Evolutionary conservation across 306 rosid genomes (phyloP), one percentile per base, ranked within the genome.

Genomic region (Lathyrus oleraceus): DNA sequence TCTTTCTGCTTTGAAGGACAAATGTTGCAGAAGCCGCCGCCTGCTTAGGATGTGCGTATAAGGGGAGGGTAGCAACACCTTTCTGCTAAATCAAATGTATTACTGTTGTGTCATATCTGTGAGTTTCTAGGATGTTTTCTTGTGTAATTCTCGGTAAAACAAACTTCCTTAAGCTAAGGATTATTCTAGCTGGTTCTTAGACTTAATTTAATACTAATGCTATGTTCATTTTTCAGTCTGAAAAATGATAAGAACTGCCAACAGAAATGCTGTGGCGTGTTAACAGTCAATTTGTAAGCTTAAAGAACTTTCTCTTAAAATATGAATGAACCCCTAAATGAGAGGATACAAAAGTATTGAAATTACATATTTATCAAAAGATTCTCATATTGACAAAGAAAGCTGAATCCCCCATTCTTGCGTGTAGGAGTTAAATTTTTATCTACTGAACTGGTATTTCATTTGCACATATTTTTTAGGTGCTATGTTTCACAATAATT

Each of bases 51-150:
- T 78, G 7, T 27, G 65, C 48, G 40, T 54, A 32, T 15, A 61
- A 51, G 53, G 53, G 30, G 27, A 48, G 57, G 3, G 43, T 15
- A 28, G 17, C 65, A 49, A 60, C 44, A 47, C 53, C 23, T 53
- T 40, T 59, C 13, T 74, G 44, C 32, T 38, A 10, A 56, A 52
- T 51, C 19, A 68, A 63, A 47, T 81, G 64, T 67, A 66, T 17
- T 42, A 30, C 20, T 28, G 43, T 69, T 65, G 49, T 65, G 61
- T 39, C 69, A 28, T 61, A 72, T 59, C n/a, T 61, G 30, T 28
- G 67, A 70, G 42, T 68, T 66, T 27, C 42, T 64, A 63, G 73
- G 53, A 48, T 77, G 45, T 61, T 25, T 19, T 56, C 23, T 6
- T 70, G 67, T 65, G 16, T 20, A 65, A 77, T 73, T 14, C 10